Percentiles rank a stretch among this genome's conserved stretches.
These are phyloP conservation scores for Rhizomucor miehei DNA, from an alignment of 371 early-diverging fungal genomes.

Conservation along the genomic window DNA sequence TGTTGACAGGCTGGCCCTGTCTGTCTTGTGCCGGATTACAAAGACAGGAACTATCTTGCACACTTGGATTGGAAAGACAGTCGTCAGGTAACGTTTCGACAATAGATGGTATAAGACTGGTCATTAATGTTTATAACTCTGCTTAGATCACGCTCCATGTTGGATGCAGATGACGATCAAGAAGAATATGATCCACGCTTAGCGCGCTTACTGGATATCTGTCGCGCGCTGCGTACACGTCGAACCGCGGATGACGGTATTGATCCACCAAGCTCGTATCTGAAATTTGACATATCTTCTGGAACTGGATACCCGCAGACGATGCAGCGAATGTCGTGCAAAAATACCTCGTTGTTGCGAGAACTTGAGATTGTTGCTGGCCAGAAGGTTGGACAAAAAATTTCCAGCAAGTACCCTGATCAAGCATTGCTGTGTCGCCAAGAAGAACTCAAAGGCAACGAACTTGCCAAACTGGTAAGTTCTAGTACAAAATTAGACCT, in stretches of 20 bases:
- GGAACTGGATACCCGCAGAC: slow-evolving; percentile 28
- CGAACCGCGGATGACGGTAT: slow-evolving; percentile 15
- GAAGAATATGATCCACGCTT: background rate
- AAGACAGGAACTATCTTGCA: slow-evolving; percentile 49
- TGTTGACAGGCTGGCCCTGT: slow-evolving; percentile 19
- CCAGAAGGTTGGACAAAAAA: slow-evolving; percentile 33
- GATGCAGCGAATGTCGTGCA: slow-evolving; percentile 8
- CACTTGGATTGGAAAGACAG: slow-evolving; percentile 54
- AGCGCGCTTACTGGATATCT: slow-evolving; percentile 11
- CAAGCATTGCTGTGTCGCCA: slow-evolving; percentile 33
- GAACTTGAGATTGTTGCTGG: slow-evolving; percentile 32
- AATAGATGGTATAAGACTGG: too few species aligned
- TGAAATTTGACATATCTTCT: slow-evolving; percentile 18
- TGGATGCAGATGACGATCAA: slow-evolving; percentile 17
- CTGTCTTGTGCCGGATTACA: slow-evolving; percentile 69
- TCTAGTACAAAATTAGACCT: too few species aligned
- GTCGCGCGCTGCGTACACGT: slow-evolving; percentile 14
- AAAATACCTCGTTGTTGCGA: slow-evolving; percentile 8
- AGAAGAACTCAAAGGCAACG: slow-evolving; percentile 7
- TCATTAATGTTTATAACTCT: too few species aligned
- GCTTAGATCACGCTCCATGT: too few species aligned
- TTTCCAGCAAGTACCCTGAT: slow-evolving; percentile 31
- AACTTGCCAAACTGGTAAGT: too few species aligned
- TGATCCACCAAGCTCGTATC: slow-evolving; percentile 3
- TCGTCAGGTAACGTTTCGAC: slow-evolving; percentile 80